phyloP scores from a whole-genome alignment of 2,329 filamentous ascomycete genomes.

The Verticillium isaacii region DNA sequence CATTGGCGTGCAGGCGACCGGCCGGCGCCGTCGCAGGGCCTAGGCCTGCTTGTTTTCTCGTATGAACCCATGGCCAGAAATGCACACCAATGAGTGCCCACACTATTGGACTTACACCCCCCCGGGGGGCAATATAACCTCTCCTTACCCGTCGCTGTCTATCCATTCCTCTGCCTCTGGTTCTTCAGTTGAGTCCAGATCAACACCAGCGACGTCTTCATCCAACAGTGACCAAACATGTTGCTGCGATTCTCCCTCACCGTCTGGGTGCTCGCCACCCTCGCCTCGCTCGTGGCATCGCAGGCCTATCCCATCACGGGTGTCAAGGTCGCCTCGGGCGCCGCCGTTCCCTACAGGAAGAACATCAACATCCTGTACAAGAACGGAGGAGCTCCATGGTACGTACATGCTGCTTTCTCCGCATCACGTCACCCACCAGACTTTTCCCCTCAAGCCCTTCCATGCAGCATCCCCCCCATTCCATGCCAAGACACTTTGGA shows the following conservation, averaged over 20 bases:
- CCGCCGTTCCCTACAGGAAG: neutral
- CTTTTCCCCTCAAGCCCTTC: neutral
- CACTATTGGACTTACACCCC: neutral
- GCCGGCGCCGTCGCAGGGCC: neutral
- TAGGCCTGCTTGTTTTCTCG: neutral
- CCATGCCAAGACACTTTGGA: neutral
- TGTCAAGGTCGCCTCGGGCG: neutral
- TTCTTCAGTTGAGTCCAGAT: neutral
- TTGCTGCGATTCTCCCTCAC: conserved; percentile 2
- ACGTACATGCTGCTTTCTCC: neutral
- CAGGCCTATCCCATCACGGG: conserved; percentile 2
- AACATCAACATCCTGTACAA: conserved; percentile 3
- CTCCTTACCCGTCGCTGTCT: neutral
- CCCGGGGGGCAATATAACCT: neutral
- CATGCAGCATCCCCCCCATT: neutral
- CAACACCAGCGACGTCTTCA: neutral
- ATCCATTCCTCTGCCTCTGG: neutral
- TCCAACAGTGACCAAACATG: neutral
- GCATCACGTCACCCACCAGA: neutral
- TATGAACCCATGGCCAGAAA: neutral
- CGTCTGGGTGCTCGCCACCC: neutral
- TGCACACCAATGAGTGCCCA: neutral
- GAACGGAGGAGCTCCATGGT: neutral
- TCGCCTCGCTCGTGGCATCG: neutral
- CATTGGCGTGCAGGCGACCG: neutral